A percentile compares a stretch with the other conserved stretches of the same genome.
phyloP scores from a whole-genome alignment of 345 rosid genomes.

The Hibiscus trionum region DNA sequence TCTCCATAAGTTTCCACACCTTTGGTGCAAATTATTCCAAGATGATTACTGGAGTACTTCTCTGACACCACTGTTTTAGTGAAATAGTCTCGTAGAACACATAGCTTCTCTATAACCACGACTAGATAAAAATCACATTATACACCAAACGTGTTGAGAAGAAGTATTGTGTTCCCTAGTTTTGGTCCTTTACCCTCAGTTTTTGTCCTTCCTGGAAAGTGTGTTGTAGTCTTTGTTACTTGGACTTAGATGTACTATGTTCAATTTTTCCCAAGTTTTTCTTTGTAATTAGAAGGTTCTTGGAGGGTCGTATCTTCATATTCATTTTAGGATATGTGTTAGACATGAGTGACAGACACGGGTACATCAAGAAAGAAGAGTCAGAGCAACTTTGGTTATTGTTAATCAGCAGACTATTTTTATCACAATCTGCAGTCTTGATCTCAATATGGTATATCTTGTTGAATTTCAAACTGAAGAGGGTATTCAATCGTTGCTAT shows the following conservation, averaged over 20 bases:
- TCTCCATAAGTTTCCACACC: too few relatives aligned
- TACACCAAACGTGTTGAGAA: neutral
- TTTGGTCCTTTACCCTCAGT: neutral
- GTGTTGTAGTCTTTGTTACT: too few relatives aligned
- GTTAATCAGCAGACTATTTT: neutral
- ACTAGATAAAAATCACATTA: neutral
- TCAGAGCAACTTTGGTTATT: neutral
- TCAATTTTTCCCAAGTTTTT: neutral
- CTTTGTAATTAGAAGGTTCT: neutral
- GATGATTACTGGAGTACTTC: neutral
- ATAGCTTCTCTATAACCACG: neutral
- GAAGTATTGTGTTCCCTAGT: neutral
- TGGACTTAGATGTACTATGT: neutral
- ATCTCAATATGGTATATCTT: neutral
- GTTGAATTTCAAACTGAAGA: neutral
- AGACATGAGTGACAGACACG: neutral
- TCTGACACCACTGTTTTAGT: neutral
- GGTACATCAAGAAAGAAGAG: neutral
- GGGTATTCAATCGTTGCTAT: neutral
- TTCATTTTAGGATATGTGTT: neutral
- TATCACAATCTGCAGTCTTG: neutral
- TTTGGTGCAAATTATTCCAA: neutral
- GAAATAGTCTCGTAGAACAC: neutral
- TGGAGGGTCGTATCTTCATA: neutral
- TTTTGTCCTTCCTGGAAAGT: neutral